phyloP scores from a whole-genome alignment of 1,284 basidiomycete species.

The Agroathelia rolfsii region DNA sequence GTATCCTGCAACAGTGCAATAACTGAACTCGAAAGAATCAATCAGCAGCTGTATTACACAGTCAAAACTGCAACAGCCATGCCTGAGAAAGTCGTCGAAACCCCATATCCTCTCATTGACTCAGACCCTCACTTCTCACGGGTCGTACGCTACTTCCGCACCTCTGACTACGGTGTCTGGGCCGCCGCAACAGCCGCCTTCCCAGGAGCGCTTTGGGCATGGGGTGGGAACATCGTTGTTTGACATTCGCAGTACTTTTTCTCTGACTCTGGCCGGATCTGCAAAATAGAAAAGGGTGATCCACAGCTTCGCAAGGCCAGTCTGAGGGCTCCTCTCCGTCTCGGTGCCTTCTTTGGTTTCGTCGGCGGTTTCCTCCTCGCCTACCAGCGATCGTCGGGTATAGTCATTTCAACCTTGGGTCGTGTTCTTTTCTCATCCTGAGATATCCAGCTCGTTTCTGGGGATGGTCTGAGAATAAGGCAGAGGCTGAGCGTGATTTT shows the following conservation, averaged over 20 bases:
- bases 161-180: conserved; percentile 83
- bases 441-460: conserved; percentile 76
- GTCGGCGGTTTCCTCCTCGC: conserved; percentile 88
- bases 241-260: conserved; percentile 7
- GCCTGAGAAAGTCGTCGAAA: conserved; percentile 62
- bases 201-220: conserved; percentile 65
- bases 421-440: conserved; percentile 5
- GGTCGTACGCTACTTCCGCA: conserved; percentile 84
- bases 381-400: conserved; percentile 82
- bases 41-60: too few relatives aligned
- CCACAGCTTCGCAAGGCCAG: conserved; percentile 23
- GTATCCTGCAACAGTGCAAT: too few relatives aligned
- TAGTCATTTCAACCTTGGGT: conserved; percentile 7
- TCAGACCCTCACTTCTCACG: conserved; percentile 85
- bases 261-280: conserved; percentile 7
- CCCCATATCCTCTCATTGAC: conserved; percentile 82
- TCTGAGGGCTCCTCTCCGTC: conserved; percentile 21
- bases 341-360: conserved; percentile 54
- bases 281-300: conserved; percentile 34
- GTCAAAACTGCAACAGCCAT: too few relatives aligned
- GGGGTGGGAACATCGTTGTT: conserved; percentile 41
- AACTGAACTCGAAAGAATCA: too few relatives aligned
- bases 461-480: conserved; percentile 91
- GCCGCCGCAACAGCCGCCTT: conserved; percentile 74
- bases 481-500: conserved; percentile 69